Evolutionary conservation across 2,329 filamentous ascomycete genomes (phyloP).

Genomic region (Aspergillus sergii): DNA sequence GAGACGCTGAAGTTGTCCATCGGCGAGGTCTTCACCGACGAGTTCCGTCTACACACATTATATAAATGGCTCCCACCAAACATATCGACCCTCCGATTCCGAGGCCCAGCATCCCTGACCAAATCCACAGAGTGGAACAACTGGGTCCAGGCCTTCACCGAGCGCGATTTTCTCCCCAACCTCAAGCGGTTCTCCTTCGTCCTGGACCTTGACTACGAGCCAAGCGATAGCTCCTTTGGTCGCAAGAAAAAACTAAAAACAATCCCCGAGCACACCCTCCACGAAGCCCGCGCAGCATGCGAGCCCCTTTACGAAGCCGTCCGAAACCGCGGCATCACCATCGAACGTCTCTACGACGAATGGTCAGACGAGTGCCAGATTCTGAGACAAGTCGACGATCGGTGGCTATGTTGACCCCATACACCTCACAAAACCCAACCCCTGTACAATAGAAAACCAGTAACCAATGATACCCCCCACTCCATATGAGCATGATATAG

Average conservation of each 20-base stretch:
- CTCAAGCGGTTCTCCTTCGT: conserved; percentile 26
- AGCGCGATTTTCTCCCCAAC: conserved; percentile 21
- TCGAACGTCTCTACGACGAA: conserved; percentile 22
- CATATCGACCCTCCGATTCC: conserved; percentile 26
- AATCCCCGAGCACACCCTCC: conserved; percentile 13
- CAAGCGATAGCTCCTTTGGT: neutral
- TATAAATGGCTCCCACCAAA: conserved; percentile 26
- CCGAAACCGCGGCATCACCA: conserved; percentile 18
- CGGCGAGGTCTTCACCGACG: conserved; percentile 25
- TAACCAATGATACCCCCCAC: neutral
- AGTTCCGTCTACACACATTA: conserved; percentile 17
- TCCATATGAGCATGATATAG: neutral
- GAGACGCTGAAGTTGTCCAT: conserved; percentile 23
- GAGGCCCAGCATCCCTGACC: conserved; percentile 25
- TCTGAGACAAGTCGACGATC: conserved; percentile 23
- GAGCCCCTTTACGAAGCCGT: conserved; percentile 21
- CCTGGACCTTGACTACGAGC: conserved; percentile 24
- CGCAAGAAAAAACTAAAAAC: neutral
- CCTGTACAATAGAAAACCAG: neutral
- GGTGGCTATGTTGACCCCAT: conserved; percentile 17
- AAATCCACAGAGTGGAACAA: conserved; percentile 22
- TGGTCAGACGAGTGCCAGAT: conserved; percentile 11
- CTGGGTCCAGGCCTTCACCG: conserved; percentile 27
- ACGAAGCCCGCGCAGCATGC: conserved; percentile 21
- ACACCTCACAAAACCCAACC: neutral